Base-by-base conservation (phyloP, 768 basidiomycete genomes). In the Mycena alexandri region DNA sequence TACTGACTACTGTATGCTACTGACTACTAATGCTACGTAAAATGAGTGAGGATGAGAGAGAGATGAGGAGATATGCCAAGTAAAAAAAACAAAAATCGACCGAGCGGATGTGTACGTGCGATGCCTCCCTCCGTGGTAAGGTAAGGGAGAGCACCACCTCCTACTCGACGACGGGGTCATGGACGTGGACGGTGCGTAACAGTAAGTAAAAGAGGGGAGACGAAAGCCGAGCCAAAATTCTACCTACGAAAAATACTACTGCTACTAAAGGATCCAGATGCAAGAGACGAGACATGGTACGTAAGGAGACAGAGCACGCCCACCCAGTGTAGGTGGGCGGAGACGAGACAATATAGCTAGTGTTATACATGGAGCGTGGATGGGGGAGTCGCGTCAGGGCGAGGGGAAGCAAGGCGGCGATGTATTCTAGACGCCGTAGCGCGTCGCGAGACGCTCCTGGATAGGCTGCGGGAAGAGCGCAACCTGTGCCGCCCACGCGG, bases 401-500 rank as follows among this genome's bases (percentile, higher is more conserved):
- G 25, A 17, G 51, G 38, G 19, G 12, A 36, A 19, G 61, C 33
- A 16, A 21, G 52, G 9, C 6, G 51, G 52, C 50, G 44, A 65
- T 46, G 21, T 29, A 48, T 22, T 53, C 81, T 82, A 97, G 53
- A 99, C 94, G 70, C 90, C 90, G 75, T 99, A 99, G 51, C 95
- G 91, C 72, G 90, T 82, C 12, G 90, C 88, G 48, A 99, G 85
- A 57, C 96, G 90, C 74, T 96, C 90, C 79, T 93, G 93, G 71
- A 99, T 96, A 19, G 87, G 87, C 22, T 92, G 92, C 36, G 97
- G 98, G 84, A 98, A 96, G 9, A 86, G 83, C 8, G 90, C 78
- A 50, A 95, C 89, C 76, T 95, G 93, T 5, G 89, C 88, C 33
- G 88, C 86, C 98, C 98, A 99, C 14, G 91, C 92, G 38, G 88